A percentile compares a stretch with the other conserved stretches of the same genome.
Conservation (phyloP, 768 basidiomycete genomes). For the Mycena venus region DNA sequence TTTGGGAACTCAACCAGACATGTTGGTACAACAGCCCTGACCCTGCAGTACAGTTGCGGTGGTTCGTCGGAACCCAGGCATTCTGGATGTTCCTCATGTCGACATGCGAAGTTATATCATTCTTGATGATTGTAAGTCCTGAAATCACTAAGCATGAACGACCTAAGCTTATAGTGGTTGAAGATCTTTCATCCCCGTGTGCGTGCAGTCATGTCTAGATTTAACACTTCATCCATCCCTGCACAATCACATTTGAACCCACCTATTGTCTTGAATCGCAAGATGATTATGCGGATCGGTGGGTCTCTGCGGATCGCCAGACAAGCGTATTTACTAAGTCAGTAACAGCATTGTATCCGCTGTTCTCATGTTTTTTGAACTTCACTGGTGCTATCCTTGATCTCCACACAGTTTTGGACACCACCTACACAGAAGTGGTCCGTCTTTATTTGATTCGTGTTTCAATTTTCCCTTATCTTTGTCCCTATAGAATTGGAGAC, state of each 20-base stretch:
- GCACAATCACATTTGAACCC: background rate
- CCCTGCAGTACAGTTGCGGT: background rate
- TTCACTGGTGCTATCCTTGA: background rate
- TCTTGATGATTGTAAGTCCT: slow-evolving; percentile 2
- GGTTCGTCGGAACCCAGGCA: slow-evolving; percentile 12
- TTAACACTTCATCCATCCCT: background rate
- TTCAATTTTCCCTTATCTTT: background rate
- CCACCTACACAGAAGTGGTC: background rate
- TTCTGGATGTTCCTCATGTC: slow-evolving; percentile 17
- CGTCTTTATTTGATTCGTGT: background rate
- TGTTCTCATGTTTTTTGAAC: slow-evolving; percentile 23
- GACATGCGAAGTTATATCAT: slow-evolving; percentile 10
- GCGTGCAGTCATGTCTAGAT: background rate
- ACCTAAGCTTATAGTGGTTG: background rate
- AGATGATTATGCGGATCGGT: slow-evolving; percentile 23
- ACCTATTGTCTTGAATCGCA: slow-evolving; percentile 1
- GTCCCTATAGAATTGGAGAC: slow-evolving; percentile 10
- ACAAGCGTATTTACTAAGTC: background rate
- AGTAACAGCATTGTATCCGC: slow-evolving; percentile 13
- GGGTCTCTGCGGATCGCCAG: background rate
- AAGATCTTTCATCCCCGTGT: background rate
- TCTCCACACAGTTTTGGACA: background rate
- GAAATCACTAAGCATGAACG: background rate
- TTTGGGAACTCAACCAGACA: background rate
- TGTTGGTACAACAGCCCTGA: slow-evolving; percentile 21